These are phyloP conservation scores for Jatropha curcas DNA, from an alignment of 345 rosid species.

Conservation along the genomic window DNA sequence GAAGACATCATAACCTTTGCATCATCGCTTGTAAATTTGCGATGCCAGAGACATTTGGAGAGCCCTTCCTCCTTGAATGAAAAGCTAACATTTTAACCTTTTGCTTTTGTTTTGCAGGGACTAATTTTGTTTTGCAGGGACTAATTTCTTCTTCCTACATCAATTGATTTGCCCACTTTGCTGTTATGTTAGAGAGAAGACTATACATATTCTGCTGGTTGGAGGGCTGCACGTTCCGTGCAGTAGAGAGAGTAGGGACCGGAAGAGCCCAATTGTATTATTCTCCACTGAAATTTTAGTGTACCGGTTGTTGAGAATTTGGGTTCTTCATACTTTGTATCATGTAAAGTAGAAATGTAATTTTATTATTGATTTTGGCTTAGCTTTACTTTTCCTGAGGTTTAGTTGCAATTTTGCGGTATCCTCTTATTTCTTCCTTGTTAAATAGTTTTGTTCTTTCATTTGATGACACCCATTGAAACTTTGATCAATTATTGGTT, in stretches of 20 bases:
- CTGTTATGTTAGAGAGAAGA: not conserved
- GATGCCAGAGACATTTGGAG: not conserved
- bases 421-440: not conserved
- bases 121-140: slow-evolving; percentile 40
- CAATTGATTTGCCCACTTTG: not conserved
- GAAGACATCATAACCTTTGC: not conserved
- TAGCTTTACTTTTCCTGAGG: no score
- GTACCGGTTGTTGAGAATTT: not conserved
- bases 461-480: no score
- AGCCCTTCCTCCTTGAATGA: no score
- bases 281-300: not conserved
- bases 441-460: no score
- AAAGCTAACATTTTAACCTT: not conserved
- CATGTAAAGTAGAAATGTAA: not conserved
- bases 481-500: no score
- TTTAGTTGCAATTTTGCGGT: no score
- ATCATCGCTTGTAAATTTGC: not conserved
- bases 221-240: not conserved
- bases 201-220: not conserved
- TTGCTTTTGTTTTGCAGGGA: no score
- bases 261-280: not conserved
- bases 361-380: no score
- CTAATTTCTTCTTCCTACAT: slow-evolving; percentile 16
- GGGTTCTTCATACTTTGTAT: not conserved
- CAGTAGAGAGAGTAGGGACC: not conserved